Evolutionary conservation across 2,329 filamentous ascomycete genomes (phyloP), one percentile per base, ranked within the genome.

Genomic region (Microdochium nivale): DNA sequence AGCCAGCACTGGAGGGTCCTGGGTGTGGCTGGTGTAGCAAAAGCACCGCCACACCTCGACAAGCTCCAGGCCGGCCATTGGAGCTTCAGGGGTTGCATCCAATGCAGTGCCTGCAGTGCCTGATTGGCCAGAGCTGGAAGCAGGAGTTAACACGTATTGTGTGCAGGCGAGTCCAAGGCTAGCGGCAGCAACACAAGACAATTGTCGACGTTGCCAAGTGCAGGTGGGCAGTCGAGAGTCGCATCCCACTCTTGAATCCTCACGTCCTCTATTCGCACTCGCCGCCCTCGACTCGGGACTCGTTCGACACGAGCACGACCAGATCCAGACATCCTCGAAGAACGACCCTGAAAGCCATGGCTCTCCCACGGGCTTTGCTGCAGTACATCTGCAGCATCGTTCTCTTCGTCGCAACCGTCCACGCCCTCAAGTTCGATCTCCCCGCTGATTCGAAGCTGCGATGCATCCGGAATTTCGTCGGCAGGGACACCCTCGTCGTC

Each of bases 381-480:
- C 79, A 77, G 68, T 75, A 74, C 63, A 62, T 83, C 67, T 81
- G 76, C 73, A 74, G 77, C 68, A 63, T 84, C 49, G 67, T 83
- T 58, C 68, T 84, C 52, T 68, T 84, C 53, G 70, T 77, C 57
- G 71, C 74, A 54, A 73, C 73, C 58, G 72, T 75, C 57, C 70
- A 77, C 59, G 90, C 90, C 54, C 83, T 99, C 63, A 96, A 95
- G 76, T 96, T 99, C 79, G 94, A 99, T 64, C 82, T 99, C 55
- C 72, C 81, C 62, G 89, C 90, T 67, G 83, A 86, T 62, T 75
- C 76, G 55, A 83, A 79, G 64, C 87, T 92, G 73, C 82, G 92
- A 74, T 99, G 94, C 75, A 88, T 99, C 70, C 84, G 92, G 68
- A 99, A 99, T 76, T 99, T 96, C 70, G 91, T 96, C 59, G 80